Evolutionary conservation across 2,329 filamentous ascomycete species (phyloP).

Genomic region (Monosporascus sp.): DNA sequence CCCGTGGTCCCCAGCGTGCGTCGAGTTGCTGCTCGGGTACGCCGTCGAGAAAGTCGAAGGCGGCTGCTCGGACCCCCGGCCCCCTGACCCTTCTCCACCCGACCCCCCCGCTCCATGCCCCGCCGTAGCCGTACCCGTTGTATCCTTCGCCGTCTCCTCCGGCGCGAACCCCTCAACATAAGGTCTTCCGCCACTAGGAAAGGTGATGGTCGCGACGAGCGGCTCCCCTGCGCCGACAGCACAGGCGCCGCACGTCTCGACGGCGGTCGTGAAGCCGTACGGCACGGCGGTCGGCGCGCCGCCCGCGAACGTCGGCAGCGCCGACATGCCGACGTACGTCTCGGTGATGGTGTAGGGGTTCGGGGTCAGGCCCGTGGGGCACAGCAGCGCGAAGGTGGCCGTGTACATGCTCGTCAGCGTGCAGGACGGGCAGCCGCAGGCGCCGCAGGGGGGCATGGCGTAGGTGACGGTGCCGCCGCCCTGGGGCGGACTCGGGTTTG

Average conservation of each 20-base stretch:
- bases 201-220: conserved; percentile 11
- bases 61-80: too few species aligned
- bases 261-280: conserved; percentile 14
- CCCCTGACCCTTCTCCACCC: too few species aligned
- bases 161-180: background rate
- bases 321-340: conserved; percentile 16
- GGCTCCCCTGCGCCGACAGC: background rate
- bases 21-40: too few species aligned
- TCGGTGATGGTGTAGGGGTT: conserved; percentile 16
- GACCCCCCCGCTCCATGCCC: too few species aligned
- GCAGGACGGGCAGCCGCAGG: conserved; percentile 12
- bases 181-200: conserved; percentile 6
- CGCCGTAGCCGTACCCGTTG: too few species aligned
- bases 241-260: conserved; percentile 12
- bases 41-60: too few species aligned
- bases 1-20: too few species aligned
- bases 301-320: conserved; percentile 11
- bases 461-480: conserved; percentile 4
- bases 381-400: conserved; percentile 8
- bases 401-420: conserved; percentile 15
- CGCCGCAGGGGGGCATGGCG: conserved; percentile 13
- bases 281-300: conserved; percentile 8
- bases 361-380: conserved; percentile 3
- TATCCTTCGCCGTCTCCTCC: background rate
- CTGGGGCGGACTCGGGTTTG: too few species aligned